These are phyloP conservation scores for Coemansia sp. DNA, from an alignment of 192 early-diverging fungal genomes.

Conservation along the genomic window DNA sequence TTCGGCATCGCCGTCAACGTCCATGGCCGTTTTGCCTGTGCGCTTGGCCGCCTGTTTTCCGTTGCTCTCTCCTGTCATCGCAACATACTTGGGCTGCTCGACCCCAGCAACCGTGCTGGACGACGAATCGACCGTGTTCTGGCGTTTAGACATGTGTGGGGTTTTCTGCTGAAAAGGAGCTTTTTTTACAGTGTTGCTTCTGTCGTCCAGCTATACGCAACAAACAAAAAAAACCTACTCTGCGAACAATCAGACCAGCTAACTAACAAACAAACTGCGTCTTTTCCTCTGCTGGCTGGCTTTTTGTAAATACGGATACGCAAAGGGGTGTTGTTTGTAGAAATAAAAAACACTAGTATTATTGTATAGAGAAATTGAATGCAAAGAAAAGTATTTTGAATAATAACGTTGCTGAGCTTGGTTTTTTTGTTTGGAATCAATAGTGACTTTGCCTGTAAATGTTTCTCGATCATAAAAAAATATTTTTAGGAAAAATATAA, in stretches of 20 bases:
- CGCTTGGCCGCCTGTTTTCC: slow-evolving; percentile 28
- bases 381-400: background rate
- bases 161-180: background rate
- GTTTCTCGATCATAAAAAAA: no score
- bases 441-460: no score
- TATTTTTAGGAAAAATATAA: no score
- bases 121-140: slow-evolving; percentile 12
- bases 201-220: no score
- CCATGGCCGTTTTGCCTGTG: slow-evolving; percentile 28
- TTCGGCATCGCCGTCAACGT: slow-evolving; percentile 43
- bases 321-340: background rate
- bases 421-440: no score
- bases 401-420: background rate
- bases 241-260: no score
- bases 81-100: slow-evolving; percentile 34
- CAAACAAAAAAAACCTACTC: no score
- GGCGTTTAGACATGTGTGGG: slow-evolving; percentile 42
- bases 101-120: slow-evolving; percentile 11
- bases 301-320: no score
- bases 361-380: background rate
- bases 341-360: background rate
- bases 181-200: no score
- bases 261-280: background rate
- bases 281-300: no score
- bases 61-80: slow-evolving; percentile 16